Conservation (phyloP, 257 asterid genomes). For the Avicennia marina region DNA sequence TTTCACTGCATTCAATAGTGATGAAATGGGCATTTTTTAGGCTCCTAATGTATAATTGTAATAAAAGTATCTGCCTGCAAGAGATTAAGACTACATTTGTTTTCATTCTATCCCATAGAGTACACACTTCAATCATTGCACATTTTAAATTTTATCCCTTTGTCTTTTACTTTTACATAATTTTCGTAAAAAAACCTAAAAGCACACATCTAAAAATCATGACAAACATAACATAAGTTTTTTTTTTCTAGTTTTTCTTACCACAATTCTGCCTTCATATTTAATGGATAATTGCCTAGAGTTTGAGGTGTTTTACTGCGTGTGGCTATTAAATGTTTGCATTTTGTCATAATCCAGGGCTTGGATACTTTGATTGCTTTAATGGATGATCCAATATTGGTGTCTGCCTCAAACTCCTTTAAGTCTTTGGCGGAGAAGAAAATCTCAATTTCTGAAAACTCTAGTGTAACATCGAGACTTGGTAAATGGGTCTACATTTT, state of each 20-base stretch:
- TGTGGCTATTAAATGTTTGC: constrained; percentile 8
- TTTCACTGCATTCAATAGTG: no score
- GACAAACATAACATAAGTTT: no score
- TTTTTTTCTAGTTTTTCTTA: background rate
- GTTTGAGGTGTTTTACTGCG: constrained; percentile 4
- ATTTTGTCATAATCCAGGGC: constrained; percentile 39
- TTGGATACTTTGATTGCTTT: constrained; percentile 44
- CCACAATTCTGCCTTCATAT: background rate
- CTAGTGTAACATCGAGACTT: constrained; percentile 26
- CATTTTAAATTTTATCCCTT: no score
- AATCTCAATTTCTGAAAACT: constrained; percentile 39
- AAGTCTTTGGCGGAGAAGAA: constrained; percentile 47
- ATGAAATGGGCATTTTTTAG: background rate
- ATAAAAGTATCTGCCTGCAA: background rate
- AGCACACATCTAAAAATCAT: no score
- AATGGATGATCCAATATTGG: constrained; percentile 72
- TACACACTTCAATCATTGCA: no score
- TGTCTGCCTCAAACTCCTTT: constrained; percentile 53
- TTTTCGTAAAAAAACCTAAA: no score
- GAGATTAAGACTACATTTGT: background rate
- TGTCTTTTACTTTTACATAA: no score
- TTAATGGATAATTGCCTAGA: background rate
- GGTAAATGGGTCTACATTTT: constrained; percentile 67
- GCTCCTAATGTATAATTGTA: background rate
- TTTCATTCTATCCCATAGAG: no score